phyloP scores from a whole-genome alignment of 2,329 filamentous ascomycete species.

The Colletotrichum echinochloae region DNA sequence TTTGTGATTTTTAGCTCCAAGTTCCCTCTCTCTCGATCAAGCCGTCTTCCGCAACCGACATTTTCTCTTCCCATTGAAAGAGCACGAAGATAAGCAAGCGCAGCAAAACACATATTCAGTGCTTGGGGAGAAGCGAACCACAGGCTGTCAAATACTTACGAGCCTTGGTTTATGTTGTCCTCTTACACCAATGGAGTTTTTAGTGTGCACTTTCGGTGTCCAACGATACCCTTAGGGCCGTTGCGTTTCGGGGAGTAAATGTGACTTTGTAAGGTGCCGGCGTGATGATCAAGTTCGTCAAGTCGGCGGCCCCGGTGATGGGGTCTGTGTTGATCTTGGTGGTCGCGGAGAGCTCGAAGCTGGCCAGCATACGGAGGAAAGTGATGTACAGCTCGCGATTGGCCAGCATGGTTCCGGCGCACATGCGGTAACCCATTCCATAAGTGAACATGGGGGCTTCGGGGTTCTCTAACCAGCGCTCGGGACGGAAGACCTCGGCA shows the following conservation, averaged over 20 bases:
- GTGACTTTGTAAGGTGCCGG: slow-evolving; percentile 13
- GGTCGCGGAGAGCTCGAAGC: slow-evolving; percentile 58
- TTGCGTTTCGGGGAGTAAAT: slow-evolving; percentile 27
- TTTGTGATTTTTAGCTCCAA: neutral
- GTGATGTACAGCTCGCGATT: slow-evolving; percentile 66
- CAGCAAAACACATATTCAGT: neutral
- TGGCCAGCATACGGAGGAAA: slow-evolving; percentile 62
- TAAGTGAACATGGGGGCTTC: slow-evolving; percentile 64
- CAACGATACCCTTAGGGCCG: slow-evolving; percentile 15
- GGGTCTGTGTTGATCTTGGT: slow-evolving; percentile 32
- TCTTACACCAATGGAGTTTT: neutral
- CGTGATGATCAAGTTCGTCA: slow-evolving; percentile 32
- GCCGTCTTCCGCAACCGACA: neutral
- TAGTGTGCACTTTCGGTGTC: neutral
- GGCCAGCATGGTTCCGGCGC: slow-evolving; percentile 64
- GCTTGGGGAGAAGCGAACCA: fast-evolving
- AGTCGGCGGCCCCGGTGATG: slow-evolving; percentile 29
- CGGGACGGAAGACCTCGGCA: slow-evolving; percentile 69
- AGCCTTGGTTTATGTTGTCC: neutral
- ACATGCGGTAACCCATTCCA: slow-evolving; percentile 66
- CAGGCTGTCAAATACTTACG: neutral
- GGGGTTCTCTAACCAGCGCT: slow-evolving; percentile 54
- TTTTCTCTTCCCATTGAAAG: neutral
- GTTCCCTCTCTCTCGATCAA: neutral
- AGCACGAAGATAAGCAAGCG: neutral